Evolutionary conservation across 176 grass and related monocot species (phyloP), one percentile per base, ranked within the genome.

Genomic region (Bothriochloa decipiens): DNA sequence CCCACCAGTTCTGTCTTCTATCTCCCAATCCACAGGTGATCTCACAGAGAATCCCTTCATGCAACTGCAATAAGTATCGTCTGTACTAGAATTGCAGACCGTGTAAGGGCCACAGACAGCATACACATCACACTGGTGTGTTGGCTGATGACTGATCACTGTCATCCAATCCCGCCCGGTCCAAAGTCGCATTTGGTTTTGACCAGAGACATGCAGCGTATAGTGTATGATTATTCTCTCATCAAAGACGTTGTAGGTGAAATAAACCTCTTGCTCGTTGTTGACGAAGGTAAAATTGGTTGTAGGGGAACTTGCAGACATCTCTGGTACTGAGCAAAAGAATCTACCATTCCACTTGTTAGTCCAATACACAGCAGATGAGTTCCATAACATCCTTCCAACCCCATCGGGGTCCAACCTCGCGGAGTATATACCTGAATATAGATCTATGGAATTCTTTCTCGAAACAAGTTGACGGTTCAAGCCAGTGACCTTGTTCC

Each of bases 381-480:
- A 72, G 41, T 86, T 84, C 72, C 66, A 57, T 7, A 16, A 1
- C 0, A 63, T 13, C 27, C 77, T 73, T 2, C 27, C 15, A 1
- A 9, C 9, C 14, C 46, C 49, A 18, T 76, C 35, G 27, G 26
- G 75, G 32, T 42, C 80, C 41, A 95, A 2, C 40, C 22, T 35
- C 7, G 65, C 11, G 14, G 74, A 46, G 58, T 70, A 95, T 2
- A 76, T 3, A 0, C 93, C 93, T 26, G 66, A 39, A 2, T 33
- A 1, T 4, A 3, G 33, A 39, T 89, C 49, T 5, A 41, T 14
- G 0, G 45, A 35, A 17, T 78, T 87, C 43, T 85, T 93, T 66
- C 91, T 75, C 3, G 88, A 86, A 74, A 81, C 53, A 28, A 88
- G 10, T 2, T 11, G 32, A 0, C 83, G 86, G n/a, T 93, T 89